Evolutionary conservation across 2,329 filamentous ascomycete species (phyloP).

Genomic region (Colletotrichum sp.): DNA sequence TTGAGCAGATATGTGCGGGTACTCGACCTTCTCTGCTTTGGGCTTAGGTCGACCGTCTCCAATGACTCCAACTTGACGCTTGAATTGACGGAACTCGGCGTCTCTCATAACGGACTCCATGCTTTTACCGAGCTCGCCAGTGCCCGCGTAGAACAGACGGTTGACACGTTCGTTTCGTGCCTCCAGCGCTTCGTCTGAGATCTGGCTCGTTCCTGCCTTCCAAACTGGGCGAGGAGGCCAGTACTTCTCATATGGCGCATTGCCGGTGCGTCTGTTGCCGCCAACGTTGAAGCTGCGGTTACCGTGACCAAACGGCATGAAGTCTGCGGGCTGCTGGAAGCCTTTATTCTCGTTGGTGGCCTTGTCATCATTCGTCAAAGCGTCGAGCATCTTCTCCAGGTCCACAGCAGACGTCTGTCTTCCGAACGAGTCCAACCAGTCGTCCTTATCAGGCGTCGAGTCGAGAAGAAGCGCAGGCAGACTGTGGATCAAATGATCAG

Average conservation of each 20-base stretch:
- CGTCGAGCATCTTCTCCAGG: slow-evolving; percentile 1
- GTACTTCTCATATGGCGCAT: slow-evolving; percentile 25
- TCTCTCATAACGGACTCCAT: slow-evolving; percentile 34
- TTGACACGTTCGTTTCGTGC: slow-evolving; percentile 33
- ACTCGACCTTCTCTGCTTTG: slow-evolving; percentile 26
- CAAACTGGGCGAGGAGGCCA: slow-evolving; percentile 3
- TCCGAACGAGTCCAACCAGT: not conserved
- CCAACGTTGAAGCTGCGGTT: slow-evolving; percentile 22
- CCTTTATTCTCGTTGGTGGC: slow-evolving; percentile 26
- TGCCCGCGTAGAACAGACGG: slow-evolving; percentile 44
- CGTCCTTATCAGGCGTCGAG: not conserved
- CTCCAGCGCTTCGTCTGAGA: slow-evolving; percentile 26
- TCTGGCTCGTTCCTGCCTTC: slow-evolving; percentile 22
- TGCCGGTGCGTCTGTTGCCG: slow-evolving; percentile 19
- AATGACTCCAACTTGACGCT: slow-evolving; percentile 39
- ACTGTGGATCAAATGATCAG: not conserved
- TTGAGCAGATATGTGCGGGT: slow-evolving; percentile 35
- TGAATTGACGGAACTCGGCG: slow-evolving; percentile 28
- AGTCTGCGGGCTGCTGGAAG: slow-evolving; percentile 30
- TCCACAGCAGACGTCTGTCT: not conserved
- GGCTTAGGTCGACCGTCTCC: slow-evolving; percentile 38
- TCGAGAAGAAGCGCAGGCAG: not conserved
- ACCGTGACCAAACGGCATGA: not conserved
- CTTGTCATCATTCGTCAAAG: slow-evolving; percentile 31
- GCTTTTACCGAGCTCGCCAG: slow-evolving; percentile 36